Percentiles rank a stretch among this genome's conserved stretches.
Evolutionary conservation across 2,329 filamentous ascomycete genomes (phyloP).

Genomic region (Tolypocladium sp.): DNA sequence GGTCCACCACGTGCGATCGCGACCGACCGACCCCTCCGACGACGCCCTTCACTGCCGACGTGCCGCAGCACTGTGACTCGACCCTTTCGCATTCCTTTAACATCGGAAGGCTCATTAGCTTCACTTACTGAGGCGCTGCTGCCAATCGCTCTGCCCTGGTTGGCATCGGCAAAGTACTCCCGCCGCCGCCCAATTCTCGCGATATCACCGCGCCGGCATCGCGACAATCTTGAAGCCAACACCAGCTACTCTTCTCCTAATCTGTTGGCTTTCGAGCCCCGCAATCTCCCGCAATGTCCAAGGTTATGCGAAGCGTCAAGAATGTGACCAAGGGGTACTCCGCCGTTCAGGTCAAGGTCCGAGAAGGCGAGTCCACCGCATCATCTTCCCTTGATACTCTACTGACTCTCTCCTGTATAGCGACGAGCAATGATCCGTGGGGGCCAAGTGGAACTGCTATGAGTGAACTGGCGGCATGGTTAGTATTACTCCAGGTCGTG

Average conservation of each 20-base stretch:
- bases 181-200: not conserved
- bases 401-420: slow-evolving; percentile 35
- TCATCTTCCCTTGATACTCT: not conserved
- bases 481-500: not conserved
- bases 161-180: not conserved
- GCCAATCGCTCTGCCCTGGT: not conserved
- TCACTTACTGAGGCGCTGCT: not conserved
- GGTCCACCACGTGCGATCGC: not conserved
- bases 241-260: not conserved
- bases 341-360: slow-evolving; percentile 91
- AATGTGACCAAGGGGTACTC: slow-evolving; percentile 99
- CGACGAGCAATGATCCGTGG: slow-evolving; percentile 98
- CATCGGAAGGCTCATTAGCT: not conserved
- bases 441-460: too few relatives aligned
- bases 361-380: slow-evolving; percentile 63
- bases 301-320: slow-evolving; percentile 94
- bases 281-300: slow-evolving; percentile 62
- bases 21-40: not conserved
- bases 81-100: not conserved
- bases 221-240: not conserved
- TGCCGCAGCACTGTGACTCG: not conserved
- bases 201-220: not conserved
- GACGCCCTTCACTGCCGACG: not conserved
- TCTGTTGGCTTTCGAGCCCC: slow-evolving; percentile 1
- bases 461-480: too few relatives aligned